phyloP scores from a whole-genome alignment of 192 early-diverging fungal species.

The Podila minutissima region DNA sequence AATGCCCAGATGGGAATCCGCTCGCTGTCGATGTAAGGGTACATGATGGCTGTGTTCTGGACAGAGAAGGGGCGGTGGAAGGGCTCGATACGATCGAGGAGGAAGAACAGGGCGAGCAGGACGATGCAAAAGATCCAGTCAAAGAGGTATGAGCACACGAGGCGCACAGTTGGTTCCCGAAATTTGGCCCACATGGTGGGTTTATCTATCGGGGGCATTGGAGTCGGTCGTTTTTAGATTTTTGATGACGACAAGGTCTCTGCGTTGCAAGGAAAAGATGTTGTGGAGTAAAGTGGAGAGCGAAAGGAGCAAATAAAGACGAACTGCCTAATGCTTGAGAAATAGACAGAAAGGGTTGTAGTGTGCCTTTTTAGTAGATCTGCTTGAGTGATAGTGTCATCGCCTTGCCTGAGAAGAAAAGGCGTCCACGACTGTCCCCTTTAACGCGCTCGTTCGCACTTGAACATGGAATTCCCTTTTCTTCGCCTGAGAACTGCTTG shows the following conservation, averaged over 20 bases:
- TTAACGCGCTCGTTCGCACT: not conserved
- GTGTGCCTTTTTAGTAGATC: not conserved
- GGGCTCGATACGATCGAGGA: slow-evolving; percentile 63
- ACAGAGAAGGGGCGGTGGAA: slow-evolving; percentile 78
- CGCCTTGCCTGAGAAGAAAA: too few relatives aligned
- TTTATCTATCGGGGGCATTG: not conserved
- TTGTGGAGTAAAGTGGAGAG: not conserved
- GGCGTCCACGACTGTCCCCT: not conserved
- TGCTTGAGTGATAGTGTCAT: too few relatives aligned
- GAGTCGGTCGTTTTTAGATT: not conserved
- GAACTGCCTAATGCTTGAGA: not conserved
- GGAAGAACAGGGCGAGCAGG: slow-evolving; percentile 68
- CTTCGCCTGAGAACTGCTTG: not conserved
- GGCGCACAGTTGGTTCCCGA: slow-evolving; percentile 5
- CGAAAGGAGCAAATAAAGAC: not conserved
- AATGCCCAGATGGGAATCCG: slow-evolving; percentile 52
- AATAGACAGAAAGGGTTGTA: not conserved
- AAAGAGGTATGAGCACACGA: slow-evolving; percentile 19
- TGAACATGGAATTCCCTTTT: not conserved
- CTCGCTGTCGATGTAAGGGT: slow-evolving; percentile 52
- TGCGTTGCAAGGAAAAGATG: not conserved
- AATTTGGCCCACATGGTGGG: slow-evolving; percentile 1
- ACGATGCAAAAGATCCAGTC: slow-evolving; percentile 61
- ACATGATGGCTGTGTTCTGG: slow-evolving; percentile 70
- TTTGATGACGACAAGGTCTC: too few relatives aligned